These are phyloP conservation scores for Moesziomyces globuligerus DNA, from an alignment of 1,284 basidiomycete species.

Conservation along the genomic window DNA sequence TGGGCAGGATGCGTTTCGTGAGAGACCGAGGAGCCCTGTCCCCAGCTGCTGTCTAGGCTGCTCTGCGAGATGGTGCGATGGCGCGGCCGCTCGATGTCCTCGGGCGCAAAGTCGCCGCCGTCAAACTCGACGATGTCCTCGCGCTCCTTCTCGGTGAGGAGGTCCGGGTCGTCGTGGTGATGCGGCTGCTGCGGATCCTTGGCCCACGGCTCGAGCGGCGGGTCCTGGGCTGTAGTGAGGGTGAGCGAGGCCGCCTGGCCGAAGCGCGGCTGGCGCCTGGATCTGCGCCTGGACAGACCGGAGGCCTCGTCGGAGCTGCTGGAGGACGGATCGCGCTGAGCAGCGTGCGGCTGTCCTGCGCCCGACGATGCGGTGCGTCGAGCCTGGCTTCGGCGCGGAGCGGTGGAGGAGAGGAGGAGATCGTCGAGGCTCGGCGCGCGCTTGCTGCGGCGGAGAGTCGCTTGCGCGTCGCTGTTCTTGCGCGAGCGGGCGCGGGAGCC, in stretches of 20 bases:
- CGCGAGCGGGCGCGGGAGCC: slow-evolving; percentile 15
- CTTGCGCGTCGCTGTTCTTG: slow-evolving; percentile 32
- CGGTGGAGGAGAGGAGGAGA: slow-evolving; percentile 26
- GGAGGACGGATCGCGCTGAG: slow-evolving; percentile 3
- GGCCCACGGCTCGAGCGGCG: slow-evolving; percentile 3
- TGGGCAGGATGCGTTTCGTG: slow-evolving; percentile 13
- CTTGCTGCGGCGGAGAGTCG: slow-evolving; percentile 10
- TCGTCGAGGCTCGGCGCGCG: slow-evolving; percentile 38
- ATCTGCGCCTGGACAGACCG: slow-evolving; percentile 5
- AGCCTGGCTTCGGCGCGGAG: slow-evolving; percentile 9
- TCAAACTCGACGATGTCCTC: slow-evolving; percentile 49
- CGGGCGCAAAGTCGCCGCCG: slow-evolving; percentile 40
- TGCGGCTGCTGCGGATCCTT: slow-evolving; percentile 1
- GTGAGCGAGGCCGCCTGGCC: slow-evolving; percentile 10
- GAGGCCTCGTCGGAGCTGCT: slow-evolving; percentile 28
- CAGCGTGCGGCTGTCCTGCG: not conserved
- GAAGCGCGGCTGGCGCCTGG: slow-evolving; percentile 22
- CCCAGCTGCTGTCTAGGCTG: slow-evolving; percentile 40
- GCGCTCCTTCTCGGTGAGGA: slow-evolving; percentile 47
- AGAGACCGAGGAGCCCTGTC: slow-evolving; percentile 18
- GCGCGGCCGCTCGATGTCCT: slow-evolving; percentile 22
- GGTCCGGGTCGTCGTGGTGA: slow-evolving; percentile 28
- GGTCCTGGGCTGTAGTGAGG: slow-evolving; percentile 9
- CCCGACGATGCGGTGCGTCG: slow-evolving; percentile 24
- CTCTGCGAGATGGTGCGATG: slow-evolving; percentile 31